A percentile compares a stretch with the other conserved stretches of the same genome.
These are phyloP conservation scores for Calonectria henricotiae DNA, from an alignment of 2,329 filamentous ascomycete genomes.

Conservation along the genomic window DNA sequence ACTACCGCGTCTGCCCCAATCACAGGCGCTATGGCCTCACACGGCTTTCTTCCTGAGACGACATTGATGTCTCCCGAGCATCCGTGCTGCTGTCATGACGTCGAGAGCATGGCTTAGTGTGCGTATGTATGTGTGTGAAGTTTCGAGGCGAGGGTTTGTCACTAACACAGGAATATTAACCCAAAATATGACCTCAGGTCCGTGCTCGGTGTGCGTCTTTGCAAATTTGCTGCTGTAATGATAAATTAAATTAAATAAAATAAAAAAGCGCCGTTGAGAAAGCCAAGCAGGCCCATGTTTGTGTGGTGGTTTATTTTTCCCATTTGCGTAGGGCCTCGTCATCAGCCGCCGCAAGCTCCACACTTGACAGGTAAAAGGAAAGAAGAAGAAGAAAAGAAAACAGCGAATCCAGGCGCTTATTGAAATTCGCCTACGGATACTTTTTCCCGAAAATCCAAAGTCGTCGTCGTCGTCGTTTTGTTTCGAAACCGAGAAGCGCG, in stretches of 20 bases:
- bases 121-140: background rate
- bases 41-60: constrained; percentile 1
- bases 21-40: constrained; percentile 4
- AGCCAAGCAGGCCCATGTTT: background rate
- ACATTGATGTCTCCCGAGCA: constrained; percentile 2
- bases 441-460: background rate
- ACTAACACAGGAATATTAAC: background rate
- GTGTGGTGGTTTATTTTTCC: background rate
- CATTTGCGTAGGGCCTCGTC: background rate
- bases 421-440: background rate
- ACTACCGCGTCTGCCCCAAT: background rate
- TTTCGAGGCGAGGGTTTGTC: background rate
- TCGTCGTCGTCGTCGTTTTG: constrained; percentile 3
- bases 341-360: constrained; percentile 1
- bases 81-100: constrained; percentile 13
- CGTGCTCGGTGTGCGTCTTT: background rate
- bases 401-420: background rate
- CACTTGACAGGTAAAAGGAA: background rate
- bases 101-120: background rate
- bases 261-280: background rate
- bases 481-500: constrained; percentile 11
- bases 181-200: background rate
- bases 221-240: background rate
- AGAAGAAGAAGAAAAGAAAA: background rate
- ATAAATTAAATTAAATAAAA: background rate